Evolutionary conservation across 2,329 filamentous ascomycete species (phyloP), one percentile per base, ranked within the genome.

Genomic region (Aurifilum marmelostoma): DNA sequence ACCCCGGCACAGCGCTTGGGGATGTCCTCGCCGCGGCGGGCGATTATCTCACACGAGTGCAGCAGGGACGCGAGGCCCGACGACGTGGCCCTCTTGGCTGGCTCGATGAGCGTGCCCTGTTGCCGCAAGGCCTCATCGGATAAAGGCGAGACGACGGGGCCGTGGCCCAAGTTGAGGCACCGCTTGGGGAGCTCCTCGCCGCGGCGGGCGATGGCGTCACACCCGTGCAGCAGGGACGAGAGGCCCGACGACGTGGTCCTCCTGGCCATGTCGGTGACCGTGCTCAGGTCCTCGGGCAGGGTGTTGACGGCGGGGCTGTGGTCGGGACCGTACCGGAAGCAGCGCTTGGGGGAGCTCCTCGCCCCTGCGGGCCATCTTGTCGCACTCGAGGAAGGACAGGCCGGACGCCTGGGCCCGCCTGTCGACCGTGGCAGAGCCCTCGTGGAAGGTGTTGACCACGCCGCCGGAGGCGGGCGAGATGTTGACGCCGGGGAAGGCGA

Each of bases 141-240:
- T n/a, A n/a, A n/a, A n/a, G n/a, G n/a, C n/a, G 24, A 29, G 14
- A 2, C 2, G 5, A 54, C 27, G 4, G 52, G 52, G 14, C 52
- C 52, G 52, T 8, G 27, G 14, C 27, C 52, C 3, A 18, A 6
- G 34, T 34, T 34, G 27, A 29, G 4, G 27, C 52, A 56, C 5
- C 52, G 52, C 52, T 29, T 56, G 14, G 52, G 52, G 2, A 56
- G 24, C 52, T 56, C 52, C 52, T 56, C 52, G 52, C 52, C 52
- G 5, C 52, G 12, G 27, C 52, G 52, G 24, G 12, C 12, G 2
- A 56, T 12, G 5, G 9, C 4, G 37, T 39, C 9, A 11, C 37
- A 39, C 6, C 12, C 37, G 9, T 12, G 5, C 37, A 39, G 5
- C 7, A 39, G 8, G 37, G 37, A 39, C 37, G 37, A 39, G 37